Conservation (phyloP, 2,329 filamentous ascomycete genomes). For the Ophiocordyceps camponoti-saundersi region DNA sequence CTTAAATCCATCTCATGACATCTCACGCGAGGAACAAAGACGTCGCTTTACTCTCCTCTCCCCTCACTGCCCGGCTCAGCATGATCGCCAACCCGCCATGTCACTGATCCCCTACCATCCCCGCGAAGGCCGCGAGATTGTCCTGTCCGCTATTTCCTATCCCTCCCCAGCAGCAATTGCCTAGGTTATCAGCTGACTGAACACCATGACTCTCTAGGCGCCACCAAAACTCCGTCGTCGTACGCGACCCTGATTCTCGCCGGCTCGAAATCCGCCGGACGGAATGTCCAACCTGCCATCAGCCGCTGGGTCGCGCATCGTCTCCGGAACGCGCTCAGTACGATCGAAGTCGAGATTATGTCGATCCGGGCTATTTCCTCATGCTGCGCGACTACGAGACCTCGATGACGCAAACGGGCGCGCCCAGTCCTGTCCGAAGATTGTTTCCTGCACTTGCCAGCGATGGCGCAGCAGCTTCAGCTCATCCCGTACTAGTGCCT, state of each 20-base stretch:
- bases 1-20: no score
- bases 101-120: constrained; percentile 64
- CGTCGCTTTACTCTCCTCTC: neutral
- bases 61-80: constrained; percentile 1
- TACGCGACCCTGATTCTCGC: constrained; percentile 72
- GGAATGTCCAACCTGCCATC: constrained; percentile 85
- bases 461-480: constrained; percentile 1
- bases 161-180: no score
- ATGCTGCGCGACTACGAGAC: constrained; percentile 53
- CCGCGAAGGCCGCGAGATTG: constrained; percentile 59
- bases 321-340: constrained; percentile 26
- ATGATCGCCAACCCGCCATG: constrained; percentile 17
- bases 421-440: constrained; percentile 36
- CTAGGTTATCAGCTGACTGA: neutral
- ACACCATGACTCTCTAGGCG: constrained; percentile 37
- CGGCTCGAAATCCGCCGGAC: constrained; percentile 67
- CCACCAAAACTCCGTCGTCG: constrained; percentile 80
- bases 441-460: constrained; percentile 25
- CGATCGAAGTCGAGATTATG: constrained; percentile 41
- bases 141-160: constrained; percentile 34
- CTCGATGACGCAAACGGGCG: constrained; percentile 25
- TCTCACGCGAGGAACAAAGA: no score
- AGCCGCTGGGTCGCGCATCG: constrained; percentile 36
- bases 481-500: neutral
- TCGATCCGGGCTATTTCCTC: constrained; percentile 87